Evolutionary conservation across 176 grass and related monocot genomes (phyloP).

Genomic region (Chloris gayana): DNA sequence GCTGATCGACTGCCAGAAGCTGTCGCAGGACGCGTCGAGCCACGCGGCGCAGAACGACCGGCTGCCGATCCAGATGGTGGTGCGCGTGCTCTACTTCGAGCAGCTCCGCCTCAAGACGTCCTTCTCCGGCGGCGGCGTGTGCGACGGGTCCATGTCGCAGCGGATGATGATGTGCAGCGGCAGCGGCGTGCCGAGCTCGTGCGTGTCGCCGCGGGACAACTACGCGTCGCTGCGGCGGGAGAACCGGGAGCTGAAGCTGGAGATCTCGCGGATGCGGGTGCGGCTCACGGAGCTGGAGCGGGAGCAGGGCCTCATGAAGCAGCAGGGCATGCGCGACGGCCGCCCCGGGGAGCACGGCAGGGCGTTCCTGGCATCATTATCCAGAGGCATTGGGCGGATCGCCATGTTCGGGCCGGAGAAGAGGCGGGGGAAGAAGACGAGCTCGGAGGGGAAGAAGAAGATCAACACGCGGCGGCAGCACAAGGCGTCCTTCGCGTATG

Average conservation of each 20-base stretch:
- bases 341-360: constrained; percentile 42
- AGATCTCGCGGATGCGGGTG: constrained; percentile 79
- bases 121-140: constrained; percentile 6
- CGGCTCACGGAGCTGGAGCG: constrained; percentile 81
- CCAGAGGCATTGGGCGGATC: constrained; percentile 68
- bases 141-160: constrained; percentile 43
- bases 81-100: constrained; percentile 85
- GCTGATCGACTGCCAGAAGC: constrained; percentile 75
- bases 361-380: constrained; percentile 74
- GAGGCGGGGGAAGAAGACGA: constrained; percentile 33
- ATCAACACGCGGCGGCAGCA: constrained; percentile 50
- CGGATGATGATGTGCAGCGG: constrained; percentile 46
- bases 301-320: constrained; percentile 82
- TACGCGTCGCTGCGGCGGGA: constrained; percentile 85
- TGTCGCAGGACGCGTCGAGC: constrained; percentile 24
- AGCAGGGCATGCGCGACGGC: constrained; percentile 44
- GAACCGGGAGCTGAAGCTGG: constrained; percentile 87
- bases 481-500: constrained; percentile 31
- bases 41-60: constrained; percentile 95
- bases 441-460: constrained; percentile 57
- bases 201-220: constrained; percentile 72
- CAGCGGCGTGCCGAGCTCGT: constrained; percentile 61
- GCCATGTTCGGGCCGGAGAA: constrained; percentile 41
- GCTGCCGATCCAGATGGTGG: constrained; percentile 74
- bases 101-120: constrained; percentile 64